Evolutionary conservation across 805 yeast genomes (phyloP).

Genomic region (Yarrowia sp.): DNA sequence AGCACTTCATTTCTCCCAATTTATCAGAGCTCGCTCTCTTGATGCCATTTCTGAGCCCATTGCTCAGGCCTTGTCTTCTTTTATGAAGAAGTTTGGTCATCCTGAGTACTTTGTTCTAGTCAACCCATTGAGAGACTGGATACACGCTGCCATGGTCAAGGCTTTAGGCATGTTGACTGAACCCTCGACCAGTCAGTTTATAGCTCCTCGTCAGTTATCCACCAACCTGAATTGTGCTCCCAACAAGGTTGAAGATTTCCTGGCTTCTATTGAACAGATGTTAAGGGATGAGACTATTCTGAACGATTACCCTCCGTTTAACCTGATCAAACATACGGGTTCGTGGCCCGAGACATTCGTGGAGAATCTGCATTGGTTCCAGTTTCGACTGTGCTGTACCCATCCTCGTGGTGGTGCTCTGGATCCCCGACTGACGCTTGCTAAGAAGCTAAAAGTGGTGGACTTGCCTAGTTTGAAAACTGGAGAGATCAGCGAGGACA

Average conservation of each 20-base stretch:
- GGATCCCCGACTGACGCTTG: background rate
- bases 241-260: background rate
- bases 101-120: constrained; percentile 11
- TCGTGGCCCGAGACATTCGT: background rate
- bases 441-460: background rate
- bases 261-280: background rate
- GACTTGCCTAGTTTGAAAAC: constrained; percentile 4
- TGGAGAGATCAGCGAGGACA: background rate
- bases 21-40: background rate
- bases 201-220: background rate
- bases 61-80: background rate
- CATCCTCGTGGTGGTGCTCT: background rate
- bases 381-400: background rate
- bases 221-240: background rate
- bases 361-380: background rate
- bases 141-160: background rate
- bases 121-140: constrained; percentile 4
- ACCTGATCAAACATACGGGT: background rate
- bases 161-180: background rate
- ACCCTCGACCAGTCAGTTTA: background rate
- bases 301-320: background rate
- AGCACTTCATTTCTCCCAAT: background rate
- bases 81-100: background rate
- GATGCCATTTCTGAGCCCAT: background rate
- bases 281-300: background rate